phyloP scores from a whole-genome alignment of 257 asterid species.

The Scutellaria barbata region DNA sequence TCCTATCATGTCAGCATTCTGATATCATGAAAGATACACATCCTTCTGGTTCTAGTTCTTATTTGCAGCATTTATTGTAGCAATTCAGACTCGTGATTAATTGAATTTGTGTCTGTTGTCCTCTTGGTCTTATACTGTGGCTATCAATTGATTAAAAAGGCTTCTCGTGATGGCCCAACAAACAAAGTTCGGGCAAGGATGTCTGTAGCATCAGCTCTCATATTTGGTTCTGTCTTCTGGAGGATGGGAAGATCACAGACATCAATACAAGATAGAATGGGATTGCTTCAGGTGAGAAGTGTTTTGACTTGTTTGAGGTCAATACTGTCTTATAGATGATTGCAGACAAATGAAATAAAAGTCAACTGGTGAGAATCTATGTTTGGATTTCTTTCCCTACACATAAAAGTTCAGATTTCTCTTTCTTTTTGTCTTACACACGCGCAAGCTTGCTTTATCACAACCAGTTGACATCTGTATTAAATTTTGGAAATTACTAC shows the following conservation, averaged over 20 bases:
- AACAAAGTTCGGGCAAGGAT: constrained; percentile 94
- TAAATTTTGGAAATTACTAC: background rate
- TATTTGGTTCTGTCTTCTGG: constrained; percentile 99
- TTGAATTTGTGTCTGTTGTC: constrained; percentile 29
- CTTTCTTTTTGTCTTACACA: constrained; percentile 4
- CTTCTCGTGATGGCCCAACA: constrained; percentile 98
- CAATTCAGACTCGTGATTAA: constrained; percentile 31
- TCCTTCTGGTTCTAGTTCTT: constrained; percentile 25
- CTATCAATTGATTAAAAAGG: constrained; percentile 48
- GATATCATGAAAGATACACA: constrained; percentile 9
- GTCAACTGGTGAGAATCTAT: constrained; percentile 2
- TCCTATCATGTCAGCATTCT: constrained; percentile 26
- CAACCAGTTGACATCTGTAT: background rate
- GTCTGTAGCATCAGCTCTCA: constrained; percentile 94
- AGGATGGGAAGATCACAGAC: constrained; percentile 96
- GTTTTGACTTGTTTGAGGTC: constrained; percentile 18
- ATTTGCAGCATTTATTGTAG: constrained; percentile 15
- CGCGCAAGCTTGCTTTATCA: background rate
- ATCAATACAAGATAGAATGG: constrained; percentile 94
- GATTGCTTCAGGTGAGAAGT: constrained; percentile 84
- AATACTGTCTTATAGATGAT: constrained; percentile 24
- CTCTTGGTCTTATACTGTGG: constrained; percentile 30
- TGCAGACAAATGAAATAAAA: constrained; percentile 27
- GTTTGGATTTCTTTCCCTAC: background rate
- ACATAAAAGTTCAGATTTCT: background rate